Evolutionary conservation across 2,329 filamentous ascomycete species (phyloP).

Genomic region (Fusarium ambrosium): DNA sequence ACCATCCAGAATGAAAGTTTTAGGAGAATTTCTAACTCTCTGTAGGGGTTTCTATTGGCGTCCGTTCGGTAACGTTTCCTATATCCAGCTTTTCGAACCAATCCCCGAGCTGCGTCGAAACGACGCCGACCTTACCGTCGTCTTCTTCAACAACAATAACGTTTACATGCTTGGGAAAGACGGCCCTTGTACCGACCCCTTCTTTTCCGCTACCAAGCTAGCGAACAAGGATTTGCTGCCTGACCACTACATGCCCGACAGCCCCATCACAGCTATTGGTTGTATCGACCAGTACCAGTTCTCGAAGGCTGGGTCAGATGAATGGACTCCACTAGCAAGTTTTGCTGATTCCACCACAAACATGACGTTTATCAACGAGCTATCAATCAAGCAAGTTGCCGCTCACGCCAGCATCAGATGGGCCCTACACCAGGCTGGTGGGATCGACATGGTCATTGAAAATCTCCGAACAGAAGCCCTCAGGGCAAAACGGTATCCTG

Average conservation of each 20-base stretch:
- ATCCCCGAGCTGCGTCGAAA: neutral
- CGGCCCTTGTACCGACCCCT: neutral
- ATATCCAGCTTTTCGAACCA: neutral
- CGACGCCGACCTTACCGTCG: neutral
- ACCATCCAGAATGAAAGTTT: neutral
- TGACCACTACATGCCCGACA: neutral
- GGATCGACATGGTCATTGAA: neutral
- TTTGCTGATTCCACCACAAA: neutral
- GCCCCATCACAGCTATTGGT: neutral
- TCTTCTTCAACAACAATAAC: neutral
- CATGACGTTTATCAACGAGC: neutral
- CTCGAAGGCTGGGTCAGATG: neutral
- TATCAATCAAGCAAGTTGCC: neutral
- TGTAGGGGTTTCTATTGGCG: neutral
- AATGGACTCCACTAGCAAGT: neutral
- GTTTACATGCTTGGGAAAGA: neutral
- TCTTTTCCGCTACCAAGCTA: neutral
- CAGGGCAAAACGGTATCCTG: neutral
- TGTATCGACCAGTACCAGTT: neutral
- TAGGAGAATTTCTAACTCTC: too few species aligned
- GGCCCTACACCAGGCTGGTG: neutral
- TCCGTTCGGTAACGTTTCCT: too few species aligned
- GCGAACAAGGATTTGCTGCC: too few species aligned
- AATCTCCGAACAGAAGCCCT: neutral
- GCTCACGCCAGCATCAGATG: neutral